Evolutionary conservation across 495 filamentous ascomycete genomes (phyloP).

Genomic region (Penicillium egyptiacum): DNA sequence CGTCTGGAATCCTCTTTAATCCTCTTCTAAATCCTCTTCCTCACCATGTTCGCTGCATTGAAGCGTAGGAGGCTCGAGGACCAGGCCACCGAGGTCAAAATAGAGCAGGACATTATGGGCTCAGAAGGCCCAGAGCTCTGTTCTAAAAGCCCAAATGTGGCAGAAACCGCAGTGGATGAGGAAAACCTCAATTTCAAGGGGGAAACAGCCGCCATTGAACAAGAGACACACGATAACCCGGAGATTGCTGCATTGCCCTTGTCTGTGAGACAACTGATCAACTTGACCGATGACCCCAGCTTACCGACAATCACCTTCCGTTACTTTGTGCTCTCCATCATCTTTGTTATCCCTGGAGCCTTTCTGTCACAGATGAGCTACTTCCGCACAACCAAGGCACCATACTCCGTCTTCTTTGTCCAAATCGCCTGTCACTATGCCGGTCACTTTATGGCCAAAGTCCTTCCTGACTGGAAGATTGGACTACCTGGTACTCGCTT

Average conservation of each 20-base stretch:
- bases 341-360: conserved; percentile 55
- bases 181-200: conserved; percentile 21
- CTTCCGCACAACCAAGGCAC: conserved; percentile 54
- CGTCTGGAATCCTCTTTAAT: no score
- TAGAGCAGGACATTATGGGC: neutral
- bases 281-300: conserved; percentile 52
- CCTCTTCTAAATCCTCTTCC: neutral
- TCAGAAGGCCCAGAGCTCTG: neutral
- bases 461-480: conserved; percentile 47
- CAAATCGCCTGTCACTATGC: conserved; percentile 57
- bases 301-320: conserved; percentile 56
- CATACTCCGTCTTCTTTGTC: conserved; percentile 59
- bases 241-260: conserved; percentile 48
- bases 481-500: conserved; percentile 48
- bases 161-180: conserved; percentile 14
- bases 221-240: conserved; percentile 43
- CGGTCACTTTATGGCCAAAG: conserved; percentile 52
- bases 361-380: conserved; percentile 54
- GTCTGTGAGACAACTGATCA: conserved; percentile 53
- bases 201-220: conserved; percentile 30
- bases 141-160: conserved; percentile 6
- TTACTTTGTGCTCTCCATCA: conserved; percentile 52
- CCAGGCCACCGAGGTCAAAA: neutral
- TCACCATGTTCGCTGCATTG: neutral
- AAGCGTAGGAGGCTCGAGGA: neutral